phyloP scores from a whole-genome alignment of 2,329 filamentous ascomycete species.

The Bipolaris sorokiniana region DNA sequence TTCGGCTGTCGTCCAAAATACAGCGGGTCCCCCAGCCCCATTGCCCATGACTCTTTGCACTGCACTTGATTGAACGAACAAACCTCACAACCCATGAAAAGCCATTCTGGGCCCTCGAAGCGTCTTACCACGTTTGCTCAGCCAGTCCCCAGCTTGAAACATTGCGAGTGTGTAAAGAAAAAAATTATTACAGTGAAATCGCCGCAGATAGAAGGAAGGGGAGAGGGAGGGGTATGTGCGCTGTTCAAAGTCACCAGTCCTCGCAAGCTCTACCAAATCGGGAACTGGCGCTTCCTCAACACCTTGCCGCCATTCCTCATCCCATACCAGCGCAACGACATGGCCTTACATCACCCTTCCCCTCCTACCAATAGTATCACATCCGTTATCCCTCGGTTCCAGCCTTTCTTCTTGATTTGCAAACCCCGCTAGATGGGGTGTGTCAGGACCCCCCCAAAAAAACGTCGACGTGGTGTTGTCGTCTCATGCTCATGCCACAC shows the following conservation, averaged over 20 bases:
- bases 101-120: too few species aligned
- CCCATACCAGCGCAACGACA: background rate
- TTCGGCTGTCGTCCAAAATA: slow-evolving; percentile 2
- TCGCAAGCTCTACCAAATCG: slow-evolving; percentile 25
- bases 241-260: background rate
- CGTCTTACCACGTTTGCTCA: too few species aligned
- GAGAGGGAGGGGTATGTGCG: background rate
- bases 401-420: background rate
- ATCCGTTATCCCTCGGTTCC: background rate
- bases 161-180: too few species aligned
- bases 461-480: background rate
- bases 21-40: background rate
- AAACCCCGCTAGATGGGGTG: background rate
- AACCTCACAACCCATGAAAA: background rate
- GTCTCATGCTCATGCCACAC: background rate
- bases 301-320: slow-evolving; percentile 13
- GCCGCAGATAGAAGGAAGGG: too few species aligned
- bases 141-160: too few species aligned
- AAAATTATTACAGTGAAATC: too few species aligned
- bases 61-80: background rate
- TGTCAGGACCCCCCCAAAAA: background rate
- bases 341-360: too few species aligned
- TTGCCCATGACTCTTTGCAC: background rate
- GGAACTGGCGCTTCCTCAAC: slow-evolving; percentile 27
- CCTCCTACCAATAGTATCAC: background rate